These are phyloP conservation scores for Cyberlindnera saturnus DNA, from an alignment of 805 yeast species.

Conservation along the genomic window DNA sequence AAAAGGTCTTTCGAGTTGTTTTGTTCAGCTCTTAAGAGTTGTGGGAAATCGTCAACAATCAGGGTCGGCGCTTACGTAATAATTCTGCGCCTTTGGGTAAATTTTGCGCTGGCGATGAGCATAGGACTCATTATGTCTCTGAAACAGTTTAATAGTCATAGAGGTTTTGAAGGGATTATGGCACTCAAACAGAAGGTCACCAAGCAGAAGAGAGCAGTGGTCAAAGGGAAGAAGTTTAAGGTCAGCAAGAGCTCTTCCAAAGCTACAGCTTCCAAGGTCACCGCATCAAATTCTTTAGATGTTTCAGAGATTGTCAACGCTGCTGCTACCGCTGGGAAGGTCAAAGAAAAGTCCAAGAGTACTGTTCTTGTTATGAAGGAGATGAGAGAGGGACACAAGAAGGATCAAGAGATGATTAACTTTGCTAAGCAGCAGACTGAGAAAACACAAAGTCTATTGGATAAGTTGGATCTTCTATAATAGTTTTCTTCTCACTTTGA, in stretches of 20 bases:
- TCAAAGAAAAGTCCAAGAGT: neutral
- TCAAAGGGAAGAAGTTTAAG: conserved; percentile 3
- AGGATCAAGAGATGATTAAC: conserved; percentile 6
- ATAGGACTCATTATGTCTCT: neutral
- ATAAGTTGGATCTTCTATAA: conserved; percentile 5
- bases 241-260: conserved; percentile 7
- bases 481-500: too few species aligned
- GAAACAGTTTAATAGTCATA: neutral
- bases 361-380: conserved; percentile 1
- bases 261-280: conserved; percentile 9
- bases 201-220: neutral
- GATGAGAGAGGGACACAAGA: conserved; percentile 8
- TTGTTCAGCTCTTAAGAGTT: too few species aligned
- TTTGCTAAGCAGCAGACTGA: conserved; percentile 7
- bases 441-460: conserved; percentile 9
- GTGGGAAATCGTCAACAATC: too few species aligned
- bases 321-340: conserved; percentile 5
- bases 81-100: neutral
- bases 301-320: conserved; percentile 10
- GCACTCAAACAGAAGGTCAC: neutral
- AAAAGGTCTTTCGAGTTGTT: too few species aligned
- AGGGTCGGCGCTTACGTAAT: too few species aligned
- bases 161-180: neutral
- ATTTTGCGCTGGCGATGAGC: neutral
- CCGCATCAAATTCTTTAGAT: conserved; percentile 8